Conservation (phyloP, 2,329 filamentous ascomycete genomes). For the Gnomoniopsis sp. region DNA sequence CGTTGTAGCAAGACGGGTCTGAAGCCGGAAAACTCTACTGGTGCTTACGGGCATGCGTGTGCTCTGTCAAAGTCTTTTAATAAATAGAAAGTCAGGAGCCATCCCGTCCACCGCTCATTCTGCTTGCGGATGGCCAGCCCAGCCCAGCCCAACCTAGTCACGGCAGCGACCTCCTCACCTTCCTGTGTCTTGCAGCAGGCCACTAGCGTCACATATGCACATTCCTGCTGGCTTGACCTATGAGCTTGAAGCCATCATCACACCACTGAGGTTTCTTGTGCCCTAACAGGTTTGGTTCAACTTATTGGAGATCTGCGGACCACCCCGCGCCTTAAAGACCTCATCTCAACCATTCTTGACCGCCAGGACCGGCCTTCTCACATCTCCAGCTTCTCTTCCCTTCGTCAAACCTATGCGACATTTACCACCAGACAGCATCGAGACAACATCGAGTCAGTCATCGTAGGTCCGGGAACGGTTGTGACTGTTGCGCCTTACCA, state of each 20-base stretch:
- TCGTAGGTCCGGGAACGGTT: background rate
- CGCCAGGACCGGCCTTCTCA: background rate
- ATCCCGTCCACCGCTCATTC: background rate
- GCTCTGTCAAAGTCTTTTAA: background rate
- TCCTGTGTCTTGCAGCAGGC: background rate
- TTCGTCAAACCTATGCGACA: background rate
- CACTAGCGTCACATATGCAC: background rate
- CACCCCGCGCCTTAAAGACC: background rate
- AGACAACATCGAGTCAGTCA: background rate
- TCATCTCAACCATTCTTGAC: background rate
- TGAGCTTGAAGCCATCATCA: background rate
- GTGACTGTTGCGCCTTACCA: background rate
- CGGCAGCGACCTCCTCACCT: background rate
- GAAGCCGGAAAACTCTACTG: background rate
- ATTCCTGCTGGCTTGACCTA: background rate
- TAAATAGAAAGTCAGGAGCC: background rate
- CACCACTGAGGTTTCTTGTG: background rate
- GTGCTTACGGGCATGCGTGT: background rate
- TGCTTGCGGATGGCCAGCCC: background rate
- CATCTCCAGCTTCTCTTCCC: background rate
- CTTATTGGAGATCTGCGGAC: background rate
- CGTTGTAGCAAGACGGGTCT: background rate
- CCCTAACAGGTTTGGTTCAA: background rate
- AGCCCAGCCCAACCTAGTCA: background rate
- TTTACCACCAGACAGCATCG: too few species aligned